Conservation (phyloP, 1,139 yeast species). For the Zygoascus sp. region DNA sequence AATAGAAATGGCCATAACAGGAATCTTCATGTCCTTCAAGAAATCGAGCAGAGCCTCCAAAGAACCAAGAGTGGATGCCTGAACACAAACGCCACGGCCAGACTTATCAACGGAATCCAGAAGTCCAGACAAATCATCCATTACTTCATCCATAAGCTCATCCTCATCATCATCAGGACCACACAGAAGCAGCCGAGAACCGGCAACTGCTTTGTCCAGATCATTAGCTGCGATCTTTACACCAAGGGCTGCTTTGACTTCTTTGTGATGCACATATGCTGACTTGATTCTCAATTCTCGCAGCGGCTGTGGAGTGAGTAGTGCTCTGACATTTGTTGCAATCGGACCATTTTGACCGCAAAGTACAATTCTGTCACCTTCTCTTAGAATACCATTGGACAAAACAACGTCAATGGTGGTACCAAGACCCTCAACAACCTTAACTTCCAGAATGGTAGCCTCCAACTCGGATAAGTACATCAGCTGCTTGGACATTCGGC, state of each 20-base stretch:
- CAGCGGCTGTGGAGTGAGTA: constrained; percentile 95
- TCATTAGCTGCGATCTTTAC: constrained; percentile 98
- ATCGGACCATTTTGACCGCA: constrained; percentile 99
- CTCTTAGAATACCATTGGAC: constrained; percentile 89
- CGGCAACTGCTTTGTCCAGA: constrained; percentile 97
- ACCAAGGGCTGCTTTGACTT: constrained; percentile 98
- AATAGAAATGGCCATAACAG: constrained; percentile 95
- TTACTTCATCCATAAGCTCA: constrained; percentile 94
- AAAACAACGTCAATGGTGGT: constrained; percentile 96
- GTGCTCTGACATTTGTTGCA: constrained; percentile 93
- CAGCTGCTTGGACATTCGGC: constrained; percentile 98
- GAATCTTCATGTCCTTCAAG: constrained; percentile 97
- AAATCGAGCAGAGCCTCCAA: constrained; percentile 94
- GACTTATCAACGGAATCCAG: constrained; percentile 90
- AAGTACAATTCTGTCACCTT: constrained; percentile 90
- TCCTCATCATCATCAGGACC: constrained; percentile 98
- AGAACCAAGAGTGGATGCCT: constrained; percentile 97
- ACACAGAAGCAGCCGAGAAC: constrained; percentile 90
- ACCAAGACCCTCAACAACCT: constrained; percentile 98
- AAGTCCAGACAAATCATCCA: constrained; percentile 96
- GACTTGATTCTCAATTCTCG: constrained; percentile 94
- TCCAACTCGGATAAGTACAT: constrained; percentile 92
- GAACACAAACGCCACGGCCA: constrained; percentile 97
- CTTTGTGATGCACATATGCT: constrained; percentile 91
- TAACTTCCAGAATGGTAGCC: constrained; percentile 96